Evolutionary conservation across 176 grass and related monocot genomes (phyloP), one percentile per base, ranked within the genome.

Genomic region (Aegilops speltoides): DNA sequence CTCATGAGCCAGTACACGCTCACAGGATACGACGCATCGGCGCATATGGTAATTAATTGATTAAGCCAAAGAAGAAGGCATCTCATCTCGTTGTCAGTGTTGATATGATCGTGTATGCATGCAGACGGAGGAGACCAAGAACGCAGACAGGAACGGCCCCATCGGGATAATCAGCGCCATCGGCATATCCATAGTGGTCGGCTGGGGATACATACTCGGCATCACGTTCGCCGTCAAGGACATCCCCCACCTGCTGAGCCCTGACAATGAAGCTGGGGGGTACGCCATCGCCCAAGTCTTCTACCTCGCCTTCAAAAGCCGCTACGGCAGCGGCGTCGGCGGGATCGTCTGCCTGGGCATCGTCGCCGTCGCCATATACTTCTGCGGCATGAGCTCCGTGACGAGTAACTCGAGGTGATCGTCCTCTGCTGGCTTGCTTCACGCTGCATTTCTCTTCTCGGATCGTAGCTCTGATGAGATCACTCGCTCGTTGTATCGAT

Each of bases 1-100:
- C 69, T 99, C 43, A 96, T 96, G 97, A 99, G 94, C 90, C 94
- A 94, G 85, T 99, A 96, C 79, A 93, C 92, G 7, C 84, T 99
- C 24, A 64, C 71, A 2, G 97, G 97, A 72, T 99, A 99, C 72
- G 97, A 99, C 57, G 93, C 93, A 9, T 99, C 94, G 3, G 97
- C 94, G 4, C 92, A 96, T 79, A 92, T 99, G 97, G 96, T 54
- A 54, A 52, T 14, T 15, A 15, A 50, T 52, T 52, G 15, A 54
- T 19, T 7, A 54, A 19, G 50, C 50, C 16, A 54, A 54, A 19
- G 16, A 52, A 52, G 15, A 54, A 54, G 50, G 16, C 7, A 54
- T 19, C 16, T 54, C 50, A 54, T 54, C 16, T 52, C 2, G 48
- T 31, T 31, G 31, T 31, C 31, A 31, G 31, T 31, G 31, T 31